These are phyloP conservation scores for Chaetoceros tenuissimus DNA, from an alignment of 108 stramenopile species.

Conservation along the genomic window DNA sequence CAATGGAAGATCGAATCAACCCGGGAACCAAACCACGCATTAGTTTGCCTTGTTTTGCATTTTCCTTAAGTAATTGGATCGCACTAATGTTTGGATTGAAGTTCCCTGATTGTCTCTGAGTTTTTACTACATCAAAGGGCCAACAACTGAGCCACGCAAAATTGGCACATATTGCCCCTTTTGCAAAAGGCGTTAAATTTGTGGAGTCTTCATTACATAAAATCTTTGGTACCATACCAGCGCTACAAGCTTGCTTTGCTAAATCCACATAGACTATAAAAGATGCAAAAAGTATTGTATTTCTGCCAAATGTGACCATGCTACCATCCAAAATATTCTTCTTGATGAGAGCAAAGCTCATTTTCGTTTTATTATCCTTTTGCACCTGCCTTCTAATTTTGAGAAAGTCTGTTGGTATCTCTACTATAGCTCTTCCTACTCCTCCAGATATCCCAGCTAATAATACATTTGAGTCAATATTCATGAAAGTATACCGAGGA, in stretches of 20 bases:
- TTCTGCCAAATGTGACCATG: slow-evolving; percentile 58
- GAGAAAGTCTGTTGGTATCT: slow-evolving; percentile 74
- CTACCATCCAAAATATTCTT: slow-evolving; percentile 58
- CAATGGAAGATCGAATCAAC: slow-evolving; percentile 46
- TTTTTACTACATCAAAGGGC: slow-evolving; percentile 79
- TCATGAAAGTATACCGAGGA: slow-evolving; percentile 22
- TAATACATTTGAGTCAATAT: slow-evolving; percentile 60
- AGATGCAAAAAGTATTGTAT: slow-evolving; percentile 49
- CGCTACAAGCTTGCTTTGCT: slow-evolving; percentile 38
- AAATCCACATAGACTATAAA: slow-evolving; percentile 78
- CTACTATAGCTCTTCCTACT: slow-evolving; percentile 68
- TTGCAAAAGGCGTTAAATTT: slow-evolving; percentile 45
- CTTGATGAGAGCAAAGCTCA: background rate
- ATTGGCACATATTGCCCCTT: slow-evolving; percentile 73
- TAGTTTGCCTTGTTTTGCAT: slow-evolving; percentile 36
- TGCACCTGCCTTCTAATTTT: slow-evolving; percentile 70
- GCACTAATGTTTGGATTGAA: slow-evolving; percentile 25
- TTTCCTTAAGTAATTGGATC: slow-evolving; percentile 32
- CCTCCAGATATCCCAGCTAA: slow-evolving; percentile 72
- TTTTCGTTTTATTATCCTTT: slow-evolving; percentile 22
- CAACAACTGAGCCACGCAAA: slow-evolving; percentile 76
- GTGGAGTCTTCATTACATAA: slow-evolving; percentile 11
- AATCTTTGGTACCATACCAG: slow-evolving; percentile 15
- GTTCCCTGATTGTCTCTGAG: slow-evolving; percentile 59
- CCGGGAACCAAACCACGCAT: slow-evolving; percentile 69